These are phyloP conservation scores for Chamaecyparis obtusa DNA, from an alignment of 75 land plant species.

Conservation along the genomic window DNA sequence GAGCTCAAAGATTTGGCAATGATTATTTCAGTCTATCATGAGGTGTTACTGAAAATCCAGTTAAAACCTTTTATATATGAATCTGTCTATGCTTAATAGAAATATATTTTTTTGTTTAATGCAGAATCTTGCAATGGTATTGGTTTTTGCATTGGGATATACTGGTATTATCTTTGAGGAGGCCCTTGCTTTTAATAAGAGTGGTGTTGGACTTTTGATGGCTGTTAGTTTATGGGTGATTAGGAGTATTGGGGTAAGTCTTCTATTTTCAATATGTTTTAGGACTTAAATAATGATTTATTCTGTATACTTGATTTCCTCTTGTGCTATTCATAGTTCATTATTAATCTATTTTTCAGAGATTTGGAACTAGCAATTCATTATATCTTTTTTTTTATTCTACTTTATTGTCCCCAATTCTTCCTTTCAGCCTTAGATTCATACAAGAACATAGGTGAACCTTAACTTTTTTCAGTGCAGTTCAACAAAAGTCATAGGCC, in stretches of 20 bases:
- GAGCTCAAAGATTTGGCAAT: background rate
- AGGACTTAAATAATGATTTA: background rate
- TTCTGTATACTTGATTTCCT: background rate
- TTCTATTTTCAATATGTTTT: background rate
- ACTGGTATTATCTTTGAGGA: conserved; percentile 96
- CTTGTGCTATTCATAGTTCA: background rate
- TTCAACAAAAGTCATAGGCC: background rate
- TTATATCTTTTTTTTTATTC: background rate
- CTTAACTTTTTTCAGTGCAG: background rate
- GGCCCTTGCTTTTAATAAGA: conserved; percentile 93
- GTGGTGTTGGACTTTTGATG: conserved; percentile 96
- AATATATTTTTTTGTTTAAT: conserved; percentile 10
- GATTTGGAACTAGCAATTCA: background rate
- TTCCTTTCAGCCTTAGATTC: background rate
- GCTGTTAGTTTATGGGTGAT: conserved; percentile 96
- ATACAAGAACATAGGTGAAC: background rate
- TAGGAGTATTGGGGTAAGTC: conserved; percentile 87
- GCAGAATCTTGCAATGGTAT: conserved; percentile 88
- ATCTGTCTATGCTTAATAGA: background rate
- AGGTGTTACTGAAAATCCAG: background rate
- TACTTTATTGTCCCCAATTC: background rate
- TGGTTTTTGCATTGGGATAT: conserved; percentile 82
- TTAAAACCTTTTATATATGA: background rate
- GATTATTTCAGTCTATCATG: background rate
- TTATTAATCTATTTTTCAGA: background rate